phyloP scores from a whole-genome alignment of 2,329 filamentous ascomycete genomes.

The Cercospora zeae-maydis region DNA sequence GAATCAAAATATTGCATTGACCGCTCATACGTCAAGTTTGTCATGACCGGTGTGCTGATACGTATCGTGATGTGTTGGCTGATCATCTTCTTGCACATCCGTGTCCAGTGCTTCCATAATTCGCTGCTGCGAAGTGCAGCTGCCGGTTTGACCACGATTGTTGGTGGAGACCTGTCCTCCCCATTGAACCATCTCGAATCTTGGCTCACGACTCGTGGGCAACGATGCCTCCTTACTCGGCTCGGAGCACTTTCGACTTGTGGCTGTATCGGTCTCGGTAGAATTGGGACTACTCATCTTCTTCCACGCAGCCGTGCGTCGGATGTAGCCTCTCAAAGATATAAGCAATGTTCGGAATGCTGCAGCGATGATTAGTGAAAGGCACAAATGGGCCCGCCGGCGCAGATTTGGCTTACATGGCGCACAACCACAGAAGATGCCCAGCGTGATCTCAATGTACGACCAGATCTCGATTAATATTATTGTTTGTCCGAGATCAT shows the following conservation, averaged over 20 bases:
- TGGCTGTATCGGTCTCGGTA: neutral
- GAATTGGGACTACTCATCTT: neutral
- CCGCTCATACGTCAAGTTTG: neutral
- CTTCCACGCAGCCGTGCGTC: neutral
- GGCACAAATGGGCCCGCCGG: neutral
- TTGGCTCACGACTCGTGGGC: neutral
- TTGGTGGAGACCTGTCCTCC: neutral
- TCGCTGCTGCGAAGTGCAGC: neutral
- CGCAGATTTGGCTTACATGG: neutral
- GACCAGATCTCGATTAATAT: neutral
- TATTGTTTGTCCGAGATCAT: neutral
- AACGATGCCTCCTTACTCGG: neutral
- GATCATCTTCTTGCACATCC: neutral
- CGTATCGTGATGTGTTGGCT: neutral
- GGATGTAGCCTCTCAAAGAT: neutral
- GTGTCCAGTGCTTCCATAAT: neutral
- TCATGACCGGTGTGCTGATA: neutral
- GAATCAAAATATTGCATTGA: neutral
- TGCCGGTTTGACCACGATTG: neutral
- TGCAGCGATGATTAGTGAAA: neutral
- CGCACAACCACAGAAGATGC: constrained; percentile 5
- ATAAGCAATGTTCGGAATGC: neutral
- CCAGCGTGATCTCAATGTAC: constrained; percentile 1
- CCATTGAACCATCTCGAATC: neutral
- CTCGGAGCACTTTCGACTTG: neutral